Conservation (phyloP, 129 eudicot species). For the Flaveria linearis region DNA sequence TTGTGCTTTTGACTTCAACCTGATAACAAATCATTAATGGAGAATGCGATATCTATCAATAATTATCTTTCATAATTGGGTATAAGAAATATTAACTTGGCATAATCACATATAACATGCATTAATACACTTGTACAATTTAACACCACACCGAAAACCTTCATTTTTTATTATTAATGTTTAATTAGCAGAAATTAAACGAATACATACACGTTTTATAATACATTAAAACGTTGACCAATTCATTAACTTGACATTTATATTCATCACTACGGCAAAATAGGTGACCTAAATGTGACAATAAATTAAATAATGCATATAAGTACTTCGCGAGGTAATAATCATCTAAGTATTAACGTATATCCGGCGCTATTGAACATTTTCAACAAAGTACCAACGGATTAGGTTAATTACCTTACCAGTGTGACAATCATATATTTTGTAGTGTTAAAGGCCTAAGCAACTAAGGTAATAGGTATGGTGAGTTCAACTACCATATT, state of each 20-base stretch:
- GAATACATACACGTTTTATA: not conserved
- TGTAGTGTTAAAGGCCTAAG: too few relatives aligned
- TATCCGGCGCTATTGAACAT: too few relatives aligned
- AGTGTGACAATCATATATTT: too few relatives aligned
- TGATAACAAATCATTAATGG: constrained; percentile 33
- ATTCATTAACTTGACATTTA: not conserved
- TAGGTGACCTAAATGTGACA: too few relatives aligned
- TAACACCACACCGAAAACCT: constrained; percentile 22
- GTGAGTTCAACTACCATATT: too few relatives aligned
- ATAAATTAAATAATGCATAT: too few relatives aligned
- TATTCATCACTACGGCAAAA: too few relatives aligned
- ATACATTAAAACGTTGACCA: not conserved
- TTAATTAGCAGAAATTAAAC: not conserved
- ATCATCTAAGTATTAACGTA: too few relatives aligned
- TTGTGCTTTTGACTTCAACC: constrained; percentile 44
- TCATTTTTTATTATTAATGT: not conserved
- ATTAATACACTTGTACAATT: constrained; percentile 25
- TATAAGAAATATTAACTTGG: constrained; percentile 34
- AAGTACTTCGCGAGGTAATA: not conserved
- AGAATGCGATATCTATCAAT: constrained; percentile 29
- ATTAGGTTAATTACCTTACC: too few relatives aligned
- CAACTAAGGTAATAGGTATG: not conserved
- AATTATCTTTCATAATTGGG: constrained; percentile 34
- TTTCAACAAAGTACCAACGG: too few relatives aligned
- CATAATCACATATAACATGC: constrained; percentile 36